Percentiles rank a stretch among this genome's conserved stretches.
phyloP scores from a whole-genome alignment of 2,329 filamentous ascomycete genomes.

The Tolypocladium guangdongense region DNA sequence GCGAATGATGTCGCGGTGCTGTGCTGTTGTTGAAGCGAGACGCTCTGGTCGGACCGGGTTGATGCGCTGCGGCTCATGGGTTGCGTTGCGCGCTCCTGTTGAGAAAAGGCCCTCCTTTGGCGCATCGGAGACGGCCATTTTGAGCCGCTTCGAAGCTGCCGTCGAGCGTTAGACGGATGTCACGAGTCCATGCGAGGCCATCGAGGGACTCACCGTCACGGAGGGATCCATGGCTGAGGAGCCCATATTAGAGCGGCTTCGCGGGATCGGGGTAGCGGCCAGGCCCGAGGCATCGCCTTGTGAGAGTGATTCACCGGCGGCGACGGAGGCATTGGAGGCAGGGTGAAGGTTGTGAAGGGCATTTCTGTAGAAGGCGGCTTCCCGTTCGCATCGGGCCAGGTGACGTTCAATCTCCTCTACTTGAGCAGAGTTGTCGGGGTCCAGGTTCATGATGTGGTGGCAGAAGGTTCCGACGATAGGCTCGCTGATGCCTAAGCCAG shows the following conservation, averaged over 20 bases:
- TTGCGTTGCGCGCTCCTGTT: slow-evolving; percentile 19
- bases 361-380: neutral
- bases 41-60: slow-evolving; percentile 26
- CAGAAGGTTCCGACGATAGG: neutral
- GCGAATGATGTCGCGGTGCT: slow-evolving; percentile 20
- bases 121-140: slow-evolving; percentile 7
- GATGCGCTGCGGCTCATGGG: slow-evolving; percentile 35
- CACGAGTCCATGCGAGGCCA: too few species aligned
- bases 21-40: slow-evolving; percentile 10
- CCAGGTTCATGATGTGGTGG: neutral
- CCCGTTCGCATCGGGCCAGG: neutral
- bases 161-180: neutral
- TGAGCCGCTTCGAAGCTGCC: neutral
- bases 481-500: neutral
- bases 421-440: neutral
- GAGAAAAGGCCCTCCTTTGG: slow-evolving; percentile 15
- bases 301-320: neutral
- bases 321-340: neutral
- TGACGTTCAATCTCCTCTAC: slow-evolving; percentile 1
- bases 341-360: neutral
- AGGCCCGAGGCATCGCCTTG: neutral
- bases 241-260: neutral
- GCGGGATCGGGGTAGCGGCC: neutral
- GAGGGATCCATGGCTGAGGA: neutral
- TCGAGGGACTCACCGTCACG: slow-evolving; percentile 2